A percentile compares a stretch with the other conserved stretches of the same genome.
Conservation (phyloP, 352 stramenopile genomes). For the Stramenopiles sp. region DNA sequence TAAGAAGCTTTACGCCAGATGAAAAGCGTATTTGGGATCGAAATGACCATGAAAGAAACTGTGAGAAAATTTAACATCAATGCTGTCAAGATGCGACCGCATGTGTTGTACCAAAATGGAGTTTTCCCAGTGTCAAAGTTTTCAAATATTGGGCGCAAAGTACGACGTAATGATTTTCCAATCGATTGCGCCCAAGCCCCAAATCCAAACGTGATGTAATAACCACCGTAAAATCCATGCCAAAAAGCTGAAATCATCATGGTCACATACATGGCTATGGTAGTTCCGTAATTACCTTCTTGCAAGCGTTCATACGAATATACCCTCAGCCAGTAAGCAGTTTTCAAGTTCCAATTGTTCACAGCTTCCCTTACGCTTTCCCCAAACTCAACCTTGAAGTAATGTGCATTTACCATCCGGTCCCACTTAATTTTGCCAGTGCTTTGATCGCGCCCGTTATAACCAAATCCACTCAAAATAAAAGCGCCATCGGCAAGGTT, state of each 20-base stretch:
- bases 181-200: not conserved
- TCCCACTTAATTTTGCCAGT: not conserved
- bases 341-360: not conserved
- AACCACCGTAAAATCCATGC: constrained; percentile 96
- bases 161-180: not conserved
- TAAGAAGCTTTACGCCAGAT: not conserved
- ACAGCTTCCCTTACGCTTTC: not conserved
- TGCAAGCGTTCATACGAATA: not conserved
- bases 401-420: not conserved
- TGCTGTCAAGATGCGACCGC: not conserved
- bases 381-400: not conserved
- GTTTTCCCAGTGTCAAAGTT: not conserved
- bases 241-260: constrained; percentile 67
- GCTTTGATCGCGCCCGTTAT: constrained; percentile 74
- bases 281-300: not conserved
- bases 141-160: not conserved
- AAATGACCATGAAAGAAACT: not conserved
- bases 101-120: not conserved
- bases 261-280: not conserved
- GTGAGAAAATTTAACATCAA: not conserved
- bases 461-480: constrained; percentile 62
- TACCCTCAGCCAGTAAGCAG: not conserved
- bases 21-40: not conserved
- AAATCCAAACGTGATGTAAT: constrained; percentile 83
- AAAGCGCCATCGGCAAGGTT: constrained; percentile 63